Percentiles rank a stretch among this genome's conserved stretches.
Conservation (phyloP, 345 rosid species). For the Turnera subulata region DNA sequence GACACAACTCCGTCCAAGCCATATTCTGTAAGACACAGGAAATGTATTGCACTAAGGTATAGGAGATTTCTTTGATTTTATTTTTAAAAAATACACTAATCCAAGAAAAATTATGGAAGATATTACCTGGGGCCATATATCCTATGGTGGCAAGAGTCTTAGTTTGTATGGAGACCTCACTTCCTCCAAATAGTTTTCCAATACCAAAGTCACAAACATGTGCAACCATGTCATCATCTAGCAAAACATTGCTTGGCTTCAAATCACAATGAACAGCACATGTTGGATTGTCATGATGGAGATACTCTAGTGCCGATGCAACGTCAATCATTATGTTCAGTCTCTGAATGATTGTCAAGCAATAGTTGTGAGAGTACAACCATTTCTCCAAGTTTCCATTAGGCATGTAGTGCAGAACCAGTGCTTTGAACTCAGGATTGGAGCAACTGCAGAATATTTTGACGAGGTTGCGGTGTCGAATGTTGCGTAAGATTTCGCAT, state of each 20-base stretch:
- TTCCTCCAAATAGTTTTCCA: neutral
- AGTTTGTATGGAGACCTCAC: neutral
- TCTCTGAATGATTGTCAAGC: neutral
- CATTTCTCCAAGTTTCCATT: conserved; percentile 3
- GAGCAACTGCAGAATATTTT: conserved; percentile 6
- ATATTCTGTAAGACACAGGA: neutral
- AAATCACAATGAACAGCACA: too few species aligned
- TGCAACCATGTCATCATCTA: too few species aligned
- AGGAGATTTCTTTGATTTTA: too few species aligned
- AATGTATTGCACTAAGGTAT: too few species aligned
- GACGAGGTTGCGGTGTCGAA: conserved; percentile 10
- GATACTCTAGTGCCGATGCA: conserved; percentile 5
- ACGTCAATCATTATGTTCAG: conserved; percentile 2
- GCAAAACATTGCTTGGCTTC: too few species aligned
- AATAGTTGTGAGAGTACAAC: neutral
- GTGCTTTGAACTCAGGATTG: neutral
- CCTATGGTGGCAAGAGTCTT: neutral
- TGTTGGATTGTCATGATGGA: neutral
- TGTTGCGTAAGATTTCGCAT: neutral
- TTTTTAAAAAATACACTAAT: too few species aligned
- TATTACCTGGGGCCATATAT: neutral
- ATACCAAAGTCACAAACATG: too few species aligned
- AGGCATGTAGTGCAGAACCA: conserved; percentile 9
- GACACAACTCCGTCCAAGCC: too few species aligned
- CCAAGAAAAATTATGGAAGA: too few species aligned